Evolutionary conservation across 208 protist genomes (phyloP), one percentile per base, ranked within the genome.

Genomic region (Acanthamoeba royreba): DNA sequence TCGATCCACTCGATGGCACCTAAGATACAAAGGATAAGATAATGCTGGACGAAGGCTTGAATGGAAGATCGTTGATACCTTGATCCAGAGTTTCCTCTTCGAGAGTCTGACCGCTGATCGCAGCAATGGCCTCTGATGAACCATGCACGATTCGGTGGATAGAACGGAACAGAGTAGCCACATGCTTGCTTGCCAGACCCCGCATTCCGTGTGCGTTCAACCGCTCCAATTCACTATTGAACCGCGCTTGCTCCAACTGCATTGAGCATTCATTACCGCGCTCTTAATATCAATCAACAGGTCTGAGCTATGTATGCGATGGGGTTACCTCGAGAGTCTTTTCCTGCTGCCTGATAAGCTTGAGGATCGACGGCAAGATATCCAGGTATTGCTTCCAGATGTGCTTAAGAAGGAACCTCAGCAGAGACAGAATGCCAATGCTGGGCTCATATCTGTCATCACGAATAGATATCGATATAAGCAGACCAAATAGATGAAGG

Each of bases 341-440:
- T 33, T 66, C 49, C 49, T 66, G 47, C 47, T 66, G 33, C 25
- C 53, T 89, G 49, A 89, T 58, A 22, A 66, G 13, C 35, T 89
- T 40, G 5, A 66, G 53, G 35, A 40, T 89, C 49, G 38, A 46
- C 2, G 81, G 81, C 4, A 89, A 11, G 0, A 66, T 42, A 52
- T 89, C 81, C 49, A 89, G 55, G 38, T 89, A 89, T 38, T 66
- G 81, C 53, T 89, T 89, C 81, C 81, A 89, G n/a, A 89, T 33
- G 33, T 66, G 49, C 81, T 89, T 89, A 7, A 66, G n/a, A 5
- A 89, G 33, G 81, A 69, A 66, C 25, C 53, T 58, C 38, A 69
- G 81, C 49, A 89, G 81, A 38, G n/a, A 28, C 49, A 69, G 49
- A 1, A 89, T 45, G 81, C 81, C 81, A 15, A 89, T 66, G 33